phyloP scores from a whole-genome alignment of 768 basidiomycete genomes.

The Trametes elegans region DNA sequence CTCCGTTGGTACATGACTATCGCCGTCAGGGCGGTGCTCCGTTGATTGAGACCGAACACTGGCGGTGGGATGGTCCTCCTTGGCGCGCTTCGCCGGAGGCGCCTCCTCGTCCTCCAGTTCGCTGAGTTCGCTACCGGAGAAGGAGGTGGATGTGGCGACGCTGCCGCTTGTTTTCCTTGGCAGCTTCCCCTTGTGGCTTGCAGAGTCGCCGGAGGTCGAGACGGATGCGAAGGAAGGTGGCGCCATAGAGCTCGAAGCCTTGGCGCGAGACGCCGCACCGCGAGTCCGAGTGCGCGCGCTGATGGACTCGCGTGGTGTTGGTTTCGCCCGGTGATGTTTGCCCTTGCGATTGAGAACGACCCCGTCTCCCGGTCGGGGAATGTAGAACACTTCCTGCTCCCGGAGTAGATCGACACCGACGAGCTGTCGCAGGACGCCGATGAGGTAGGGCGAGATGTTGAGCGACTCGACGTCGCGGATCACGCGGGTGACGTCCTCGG shows the following conservation, averaged over 20 bases:
- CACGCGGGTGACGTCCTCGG: slow-evolving; percentile 44
- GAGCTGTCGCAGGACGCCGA: slow-evolving; percentile 56
- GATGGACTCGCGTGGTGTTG: slow-evolving; percentile 9
- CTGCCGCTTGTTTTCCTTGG: slow-evolving; percentile 9
- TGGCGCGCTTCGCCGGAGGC: slow-evolving; percentile 5
- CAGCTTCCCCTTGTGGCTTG: slow-evolving; percentile 1
- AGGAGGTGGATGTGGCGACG: slow-evolving; percentile 6
- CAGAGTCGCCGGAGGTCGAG: slow-evolving; percentile 13
- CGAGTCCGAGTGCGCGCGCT: slow-evolving; percentile 9
- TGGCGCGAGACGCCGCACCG: not conserved
- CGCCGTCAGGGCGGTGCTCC: not conserved
- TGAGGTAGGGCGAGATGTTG: slow-evolving; percentile 50
- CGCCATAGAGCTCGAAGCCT: not conserved
- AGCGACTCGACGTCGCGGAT: slow-evolving; percentile 48
- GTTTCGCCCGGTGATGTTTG: not conserved
- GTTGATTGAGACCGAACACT: not conserved
- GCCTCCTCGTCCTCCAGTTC: slow-evolving; percentile 16
- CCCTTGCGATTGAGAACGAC: not conserved
- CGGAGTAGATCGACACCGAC: slow-evolving; percentile 64
- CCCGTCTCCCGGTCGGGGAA: slow-evolving; percentile 49
- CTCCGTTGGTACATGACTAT: too few species aligned
- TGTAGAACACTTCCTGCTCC: slow-evolving; percentile 64
- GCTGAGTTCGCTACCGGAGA: slow-evolving; percentile 20
- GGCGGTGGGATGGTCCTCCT: not conserved
- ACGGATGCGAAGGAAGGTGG: slow-evolving; percentile 16